phyloP scores from a whole-genome alignment of 2,329 filamentous ascomycete species.

The Claviceps arundinis region DNA sequence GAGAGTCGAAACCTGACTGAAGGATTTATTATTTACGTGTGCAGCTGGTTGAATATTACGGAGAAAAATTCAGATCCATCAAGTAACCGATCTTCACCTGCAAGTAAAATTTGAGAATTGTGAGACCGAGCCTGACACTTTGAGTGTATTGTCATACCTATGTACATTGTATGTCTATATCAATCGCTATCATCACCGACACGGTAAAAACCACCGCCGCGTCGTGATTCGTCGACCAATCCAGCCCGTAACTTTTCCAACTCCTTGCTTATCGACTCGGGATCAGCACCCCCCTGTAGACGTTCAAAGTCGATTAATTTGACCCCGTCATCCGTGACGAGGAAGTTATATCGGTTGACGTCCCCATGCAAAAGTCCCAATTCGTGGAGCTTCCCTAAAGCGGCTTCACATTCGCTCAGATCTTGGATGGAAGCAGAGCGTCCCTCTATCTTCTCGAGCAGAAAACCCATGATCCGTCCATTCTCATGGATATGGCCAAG shows the following conservation, averaged over 20 bases:
- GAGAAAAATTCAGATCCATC: too few relatives aligned
- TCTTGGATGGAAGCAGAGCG: constrained; percentile 15
- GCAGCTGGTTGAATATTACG: too few relatives aligned
- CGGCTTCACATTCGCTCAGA: constrained; percentile 15
- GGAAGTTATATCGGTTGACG: constrained; percentile 25
- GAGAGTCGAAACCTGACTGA: too few relatives aligned
- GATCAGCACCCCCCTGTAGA: neutral
- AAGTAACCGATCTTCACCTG: too few relatives aligned
- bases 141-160: too few relatives aligned
- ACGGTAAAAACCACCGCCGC: neutral
- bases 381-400: constrained; percentile 15
- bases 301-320: constrained; percentile 21
- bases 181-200: neutral
- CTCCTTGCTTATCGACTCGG: neutral
- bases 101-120: too few relatives aligned
- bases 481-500: constrained; percentile 22
- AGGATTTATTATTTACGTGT: too few relatives aligned
- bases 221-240: neutral
- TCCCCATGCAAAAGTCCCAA: constrained; percentile 22
- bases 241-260: neutral
- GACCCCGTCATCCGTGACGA: constrained; percentile 15
- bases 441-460: constrained; percentile 22
- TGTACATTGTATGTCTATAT: neutral
- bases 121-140: too few relatives aligned
- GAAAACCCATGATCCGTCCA: constrained; percentile 21